These are phyloP conservation scores for Pichia eremophila DNA, from an alignment of 805 yeast genomes.

Conservation along the genomic window DNA sequence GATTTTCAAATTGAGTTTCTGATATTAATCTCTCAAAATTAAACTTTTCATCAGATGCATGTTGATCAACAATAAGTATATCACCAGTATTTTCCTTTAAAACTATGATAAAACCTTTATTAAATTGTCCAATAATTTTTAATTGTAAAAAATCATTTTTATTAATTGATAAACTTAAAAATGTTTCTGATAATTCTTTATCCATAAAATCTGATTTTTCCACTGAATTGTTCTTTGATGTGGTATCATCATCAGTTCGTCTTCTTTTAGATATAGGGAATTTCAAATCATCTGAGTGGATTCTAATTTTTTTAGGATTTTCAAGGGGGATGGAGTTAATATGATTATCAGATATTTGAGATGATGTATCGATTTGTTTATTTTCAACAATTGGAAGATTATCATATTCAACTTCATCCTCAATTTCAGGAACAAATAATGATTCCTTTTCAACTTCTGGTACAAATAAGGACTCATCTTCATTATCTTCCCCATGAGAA, in stretches of 20 bases:
- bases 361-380: neutral
- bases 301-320: neutral
- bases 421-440: neutral
- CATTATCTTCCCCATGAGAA: neutral
- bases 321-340: neutral
- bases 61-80: conserved; percentile 88
- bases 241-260: neutral
- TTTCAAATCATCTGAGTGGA: neutral
- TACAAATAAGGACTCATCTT: neutral
- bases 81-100: conserved; percentile 41
- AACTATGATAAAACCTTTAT: conserved; percentile 86
- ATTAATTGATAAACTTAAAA: conserved; percentile 49
- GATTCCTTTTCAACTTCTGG: neutral
- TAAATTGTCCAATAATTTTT: conserved; percentile 88
- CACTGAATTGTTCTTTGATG: neutral
- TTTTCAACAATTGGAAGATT: neutral
- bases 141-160: conserved; percentile 68
- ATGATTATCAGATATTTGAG: no score
- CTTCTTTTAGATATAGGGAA: neutral
- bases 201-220: conserved; percentile 31
- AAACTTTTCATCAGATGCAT: conserved; percentile 93
- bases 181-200: conserved; percentile 44
- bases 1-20: conserved; percentile 51
- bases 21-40: conserved; percentile 70
- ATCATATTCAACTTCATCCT: neutral